phyloP scores from a whole-genome alignment of 306 rosid species.

The Malus sieversii region DNA sequence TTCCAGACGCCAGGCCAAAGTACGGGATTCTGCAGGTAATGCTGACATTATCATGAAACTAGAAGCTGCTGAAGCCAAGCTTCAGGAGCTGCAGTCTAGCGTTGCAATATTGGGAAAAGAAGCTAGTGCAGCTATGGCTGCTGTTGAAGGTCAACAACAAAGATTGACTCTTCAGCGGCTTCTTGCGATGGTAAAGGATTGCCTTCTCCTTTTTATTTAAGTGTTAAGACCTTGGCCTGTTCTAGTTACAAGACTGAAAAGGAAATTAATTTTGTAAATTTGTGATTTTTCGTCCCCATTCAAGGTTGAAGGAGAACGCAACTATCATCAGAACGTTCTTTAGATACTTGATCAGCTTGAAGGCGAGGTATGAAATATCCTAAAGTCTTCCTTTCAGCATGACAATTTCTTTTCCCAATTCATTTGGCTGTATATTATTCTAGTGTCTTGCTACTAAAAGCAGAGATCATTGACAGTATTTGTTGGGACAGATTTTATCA shows the following conservation, averaged over 20 bases:
- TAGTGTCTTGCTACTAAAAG: neutral
- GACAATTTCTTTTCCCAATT: neutral
- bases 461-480: neutral
- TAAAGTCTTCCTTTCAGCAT: neutral
- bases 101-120: conserved; percentile 79
- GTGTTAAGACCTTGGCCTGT: neutral
- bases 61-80: conserved; percentile 73
- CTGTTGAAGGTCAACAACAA: conserved; percentile 89
- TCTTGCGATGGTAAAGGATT: conserved; percentile 60
- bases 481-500: conserved; percentile 50
- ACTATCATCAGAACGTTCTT: conserved; percentile 68
- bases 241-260: neutral
- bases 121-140: conserved; percentile 82
- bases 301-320: conserved; percentile 77
- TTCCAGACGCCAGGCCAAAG: conserved; percentile 69
- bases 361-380: conserved; percentile 50
- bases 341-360: conserved; percentile 76
- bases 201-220: neutral
- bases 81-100: conserved; percentile 67
- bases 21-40: conserved; percentile 61
- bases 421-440: neutral
- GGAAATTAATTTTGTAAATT: neutral
- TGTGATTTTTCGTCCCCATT: conserved; percentile 9
- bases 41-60: conserved; percentile 54
- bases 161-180: conserved; percentile 81